Percentiles rank a stretch among this genome's conserved stretches.
Conservation (phyloP, 805 yeast species). For the Monosporozyma solicola region DNA sequence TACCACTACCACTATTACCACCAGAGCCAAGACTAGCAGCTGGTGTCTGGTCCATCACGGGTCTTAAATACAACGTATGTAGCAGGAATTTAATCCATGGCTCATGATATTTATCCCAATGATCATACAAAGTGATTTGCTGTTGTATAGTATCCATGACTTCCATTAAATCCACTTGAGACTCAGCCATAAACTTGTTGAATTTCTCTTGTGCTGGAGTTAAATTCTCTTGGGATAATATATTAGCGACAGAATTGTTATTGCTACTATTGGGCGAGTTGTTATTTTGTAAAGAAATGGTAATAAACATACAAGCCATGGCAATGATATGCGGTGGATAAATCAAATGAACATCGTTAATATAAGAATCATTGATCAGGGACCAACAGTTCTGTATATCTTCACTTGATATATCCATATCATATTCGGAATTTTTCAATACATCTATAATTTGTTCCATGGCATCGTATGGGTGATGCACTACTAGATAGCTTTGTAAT, state of each 20-base stretch:
- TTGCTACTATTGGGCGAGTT: neutral
- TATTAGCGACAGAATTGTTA: neutral
- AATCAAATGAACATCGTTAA: conserved; percentile 74
- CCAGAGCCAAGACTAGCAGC: neutral
- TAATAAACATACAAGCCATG: conserved; percentile 68
- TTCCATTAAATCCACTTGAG: conserved; percentile 69
- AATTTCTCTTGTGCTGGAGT: conserved; percentile 16
- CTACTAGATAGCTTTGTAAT: conserved; percentile 58
- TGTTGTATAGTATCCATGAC: conserved; percentile 81
- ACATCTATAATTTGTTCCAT: conserved; percentile 43
- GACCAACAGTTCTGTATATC: conserved; percentile 88
- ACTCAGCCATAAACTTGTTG: conserved; percentile 52
- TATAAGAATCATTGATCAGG: conserved; percentile 77
- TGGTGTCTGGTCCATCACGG: conserved; percentile 1
- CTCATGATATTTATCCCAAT: conserved; percentile 84
- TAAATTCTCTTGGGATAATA: conserved; percentile 5
- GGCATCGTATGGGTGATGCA: conserved; percentile 69
- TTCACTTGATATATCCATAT: conserved; percentile 38
- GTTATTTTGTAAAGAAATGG: conserved; percentile 35
- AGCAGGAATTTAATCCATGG: conserved; percentile 36
- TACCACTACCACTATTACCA: neutral
- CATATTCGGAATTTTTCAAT: conserved; percentile 29
- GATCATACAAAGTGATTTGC: conserved; percentile 66
- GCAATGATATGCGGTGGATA: conserved; percentile 90
- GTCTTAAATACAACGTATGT: conserved; percentile 25